Conservation (phyloP, 371 early-diverging fungal genomes). For the Blastocladiella emersonii region DNA sequence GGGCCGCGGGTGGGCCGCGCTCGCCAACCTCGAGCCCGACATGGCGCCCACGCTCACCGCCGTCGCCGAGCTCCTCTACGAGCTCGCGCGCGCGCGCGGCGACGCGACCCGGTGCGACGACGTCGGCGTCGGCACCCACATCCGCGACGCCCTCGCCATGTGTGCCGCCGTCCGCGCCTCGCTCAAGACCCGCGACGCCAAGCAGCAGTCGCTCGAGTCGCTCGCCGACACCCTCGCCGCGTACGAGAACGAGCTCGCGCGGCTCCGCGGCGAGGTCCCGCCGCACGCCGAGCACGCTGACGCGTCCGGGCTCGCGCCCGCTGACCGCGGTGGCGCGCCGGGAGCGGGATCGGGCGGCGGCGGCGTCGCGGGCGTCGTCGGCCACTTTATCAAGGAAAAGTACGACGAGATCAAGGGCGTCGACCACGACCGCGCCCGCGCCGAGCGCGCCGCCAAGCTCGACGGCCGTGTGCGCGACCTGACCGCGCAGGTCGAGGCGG, state of each 20-base stretch:
- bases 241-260: conserved; percentile 27
- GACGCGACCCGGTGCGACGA: conserved; percentile 51
- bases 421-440: conserved; percentile 63
- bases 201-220: background rate
- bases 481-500: conserved; percentile 7
- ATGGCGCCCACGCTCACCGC: conserved; percentile 44
- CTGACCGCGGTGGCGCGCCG: conserved; percentile 44
- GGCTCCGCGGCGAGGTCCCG: conserved; percentile 52
- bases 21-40: conserved; percentile 64
- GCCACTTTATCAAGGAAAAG: conserved; percentile 69
- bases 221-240: conserved; percentile 10
- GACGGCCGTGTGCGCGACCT: conserved; percentile 63
- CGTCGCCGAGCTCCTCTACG: conserved; percentile 46
- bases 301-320: conserved; percentile 45
- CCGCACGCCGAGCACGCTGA: conserved; percentile 90
- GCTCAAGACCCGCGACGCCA: background rate
- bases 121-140: conserved; percentile 50
- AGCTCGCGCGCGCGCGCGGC: conserved; percentile 42
- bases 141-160: conserved; percentile 76
- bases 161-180: conserved; percentile 66
- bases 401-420: conserved; percentile 79
- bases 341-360: conserved; percentile 29
- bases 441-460: conserved; percentile 55
- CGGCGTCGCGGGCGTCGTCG: conserved; percentile 40
- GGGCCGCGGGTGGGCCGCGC: conserved; percentile 45